Base-by-base conservation (phyloP, 108 stramenopile species). In the Cylindrotheca fusiformis region DNA sequence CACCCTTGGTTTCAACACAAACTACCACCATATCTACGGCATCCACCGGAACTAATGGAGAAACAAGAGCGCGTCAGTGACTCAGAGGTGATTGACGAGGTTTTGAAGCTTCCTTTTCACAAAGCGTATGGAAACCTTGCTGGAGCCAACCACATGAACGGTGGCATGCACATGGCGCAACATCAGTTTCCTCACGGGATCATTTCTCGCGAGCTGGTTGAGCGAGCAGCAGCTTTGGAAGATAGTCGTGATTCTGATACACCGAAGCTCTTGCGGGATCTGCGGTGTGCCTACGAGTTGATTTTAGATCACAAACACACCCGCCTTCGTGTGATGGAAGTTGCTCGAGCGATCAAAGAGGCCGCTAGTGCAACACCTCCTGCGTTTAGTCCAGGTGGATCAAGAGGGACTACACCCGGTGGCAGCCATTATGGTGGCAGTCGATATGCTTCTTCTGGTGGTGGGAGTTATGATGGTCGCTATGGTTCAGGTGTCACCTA, bases 1-100 rank as follows among this genome's bases (percentile, higher is more conserved):
- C 99, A 99, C 66, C 96, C 99, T 20, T 99, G 97, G 97, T 98
- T 97, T 66, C 91, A 93, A 78, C 94, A 94, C 68, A 96, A 95
- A 69, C 80, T 99, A 2, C 99, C 99, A 23, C 93, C 90, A 6
- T 99, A 99, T 74, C 86, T 99, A 22, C 75, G 93, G 19, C 93
- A 96, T 48, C 86, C 93, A 33, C 97, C 97, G 8, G 95, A 94
- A 69, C 61, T 91, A 32, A 97, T 98, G 77, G 97, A 98, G 71
- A 94, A 95, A 69, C 92, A 95, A 63, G 97, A 97, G 73, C 84
- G 87, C 20, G 81, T 91, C 32, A 84, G 91, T 14, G 90, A 94
- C 58, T 80, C 83, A 50, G 89, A 93, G 55, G 93, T 94, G 17
- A 93, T 96, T 75, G 91, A 93, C 46, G 91, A 95, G 74, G 94